Base-by-base conservation (phyloP, 176 grass and related monocot genomes). In the Cocos nucifera region DNA sequence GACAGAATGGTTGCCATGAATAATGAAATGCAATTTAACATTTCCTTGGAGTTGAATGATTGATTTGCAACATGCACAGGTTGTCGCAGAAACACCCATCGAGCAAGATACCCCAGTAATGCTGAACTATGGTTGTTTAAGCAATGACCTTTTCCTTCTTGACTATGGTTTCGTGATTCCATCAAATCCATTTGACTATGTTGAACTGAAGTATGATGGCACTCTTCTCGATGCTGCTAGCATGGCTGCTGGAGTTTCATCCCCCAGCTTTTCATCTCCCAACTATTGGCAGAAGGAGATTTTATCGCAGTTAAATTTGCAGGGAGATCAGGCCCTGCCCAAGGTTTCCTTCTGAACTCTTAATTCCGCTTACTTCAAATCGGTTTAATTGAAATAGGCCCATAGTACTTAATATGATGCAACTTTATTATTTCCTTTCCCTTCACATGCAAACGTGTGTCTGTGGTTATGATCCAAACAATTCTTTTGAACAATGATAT, bases 131-230 rank as follows among this genome's bases (percentile, higher is more conserved):
- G 93, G 93, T 64, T 82, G 84, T 70, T 75, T 91, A 65, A 86
- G 81, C 56, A 97, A 92, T 73, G 93, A 97, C 63, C 75, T 97
- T 18, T 92, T 91, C 53, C 76, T 92, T 76, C 76, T 92, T 58
- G 93, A 97, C 80, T 92, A 97, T 83, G 93, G 93, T 49, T 97
- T 97, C 76, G 87, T 88, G n/a, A 70, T 91, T 72, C 73, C 72
- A 76, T 75, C 84, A 2, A 97, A 97, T 58, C 84, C 73, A 17
- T 83, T 91, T 17, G 93, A 92, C 30, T 76, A 64, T 77, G 76
- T 91, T 32, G 93, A 97, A 77, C 66, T 97, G 50, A 92, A 80
- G 63, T 97, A 97, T 39, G 87, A 97, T 67, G 84, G 81, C 19
- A 64, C 71, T 64, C 93, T 98, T 61, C 84, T 98, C 22, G 84